Evolutionary conservation across 2,329 filamentous ascomycete species (phyloP), one percentile per base, ranked within the genome.

Genomic region (Penicillium aurantiogriseum): DNA sequence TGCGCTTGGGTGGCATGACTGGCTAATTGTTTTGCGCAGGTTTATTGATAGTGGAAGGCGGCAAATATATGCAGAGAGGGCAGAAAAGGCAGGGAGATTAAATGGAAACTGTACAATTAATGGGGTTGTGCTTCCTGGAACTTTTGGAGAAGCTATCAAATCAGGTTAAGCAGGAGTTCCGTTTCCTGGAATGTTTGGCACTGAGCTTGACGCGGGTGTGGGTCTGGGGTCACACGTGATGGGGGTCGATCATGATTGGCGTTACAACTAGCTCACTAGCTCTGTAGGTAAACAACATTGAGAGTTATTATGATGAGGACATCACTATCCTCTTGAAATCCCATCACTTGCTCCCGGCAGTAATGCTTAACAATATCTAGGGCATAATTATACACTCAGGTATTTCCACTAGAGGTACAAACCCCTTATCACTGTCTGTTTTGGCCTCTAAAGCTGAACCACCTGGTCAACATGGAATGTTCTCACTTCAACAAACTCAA

Each of bases 1-100:
- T 70, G 61, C 71, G 71, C 61, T 72, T 73, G 42, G 36, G 51
- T 13, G 59, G 57, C 62, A 63, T 64, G 39, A 38, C 29, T 19
- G 33, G 17, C 31, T 5, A 13, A 27, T 27, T 51, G 50, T n/a
- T 35, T 35, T 35, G 21, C 8, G 9, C 40, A 51, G 39, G 13
- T 27, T 44, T n/a, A 39, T 11, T 10, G 15, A 44, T 7, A 45
- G 21, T 27, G 11, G 5, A 21, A 33, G 8, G 29, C 9, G 27
- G 31, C 5, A 33, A 36, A 33, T 46, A 52, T 52, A 6, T 51
- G 53, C 23, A 46, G 19, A n/a, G n/a, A 21, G 15, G 19, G 7
- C 8, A 27, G 17, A 23, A 17, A 36, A 17, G 7, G 21, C 11
- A n/a, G 6, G 10, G 3, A 5, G 21, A 13, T 1, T 19, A n/a